Conservation (phyloP, 768 basidiomycete species). For the Chalciporus piperatus region DNA sequence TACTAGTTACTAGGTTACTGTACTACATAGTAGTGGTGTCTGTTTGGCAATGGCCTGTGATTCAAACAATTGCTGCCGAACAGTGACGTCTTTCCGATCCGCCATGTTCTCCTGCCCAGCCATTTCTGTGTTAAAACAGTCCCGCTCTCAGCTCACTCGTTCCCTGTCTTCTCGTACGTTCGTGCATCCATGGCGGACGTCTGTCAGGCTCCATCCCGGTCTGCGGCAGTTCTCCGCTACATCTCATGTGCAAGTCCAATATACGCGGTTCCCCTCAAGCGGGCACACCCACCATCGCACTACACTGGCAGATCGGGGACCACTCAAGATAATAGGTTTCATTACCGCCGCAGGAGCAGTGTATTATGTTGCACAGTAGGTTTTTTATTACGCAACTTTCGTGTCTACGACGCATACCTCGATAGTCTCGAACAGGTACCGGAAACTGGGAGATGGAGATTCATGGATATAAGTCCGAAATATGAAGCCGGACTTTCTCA, state of each 20-base stretch:
- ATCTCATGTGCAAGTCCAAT: conserved; percentile 20
- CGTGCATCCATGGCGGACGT: background rate
- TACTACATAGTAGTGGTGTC: too few species aligned
- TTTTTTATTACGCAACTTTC: background rate
- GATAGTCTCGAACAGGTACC: conserved; percentile 78
- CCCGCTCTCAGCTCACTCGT: background rate
- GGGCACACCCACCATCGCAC: conserved; percentile 1
- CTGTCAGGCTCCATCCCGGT: background rate
- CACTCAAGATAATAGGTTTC: conserved; percentile 16
- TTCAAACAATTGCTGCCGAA: background rate
- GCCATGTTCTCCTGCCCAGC: conserved; percentile 13
- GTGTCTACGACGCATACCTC: background rate
- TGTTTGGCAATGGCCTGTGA: too few species aligned
- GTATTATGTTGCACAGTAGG: conserved; percentile 31
- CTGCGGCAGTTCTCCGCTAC: conserved; percentile 22
- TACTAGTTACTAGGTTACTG: too few species aligned
- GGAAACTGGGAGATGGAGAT: conserved; percentile 84
- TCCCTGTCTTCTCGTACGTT: background rate
- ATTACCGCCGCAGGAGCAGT: conserved; percentile 19
- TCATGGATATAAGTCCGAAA: conserved; percentile 71
- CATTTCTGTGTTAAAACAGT: conserved; percentile 2
- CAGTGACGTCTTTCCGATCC: too few species aligned
- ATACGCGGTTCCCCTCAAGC: conserved; percentile 28
- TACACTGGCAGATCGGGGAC: conserved; percentile 9
- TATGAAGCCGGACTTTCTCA: conserved; percentile 56